Base-by-base conservation (phyloP, 495 filamentous ascomycete species). In the Parathielavia hyrcaniae region DNA sequence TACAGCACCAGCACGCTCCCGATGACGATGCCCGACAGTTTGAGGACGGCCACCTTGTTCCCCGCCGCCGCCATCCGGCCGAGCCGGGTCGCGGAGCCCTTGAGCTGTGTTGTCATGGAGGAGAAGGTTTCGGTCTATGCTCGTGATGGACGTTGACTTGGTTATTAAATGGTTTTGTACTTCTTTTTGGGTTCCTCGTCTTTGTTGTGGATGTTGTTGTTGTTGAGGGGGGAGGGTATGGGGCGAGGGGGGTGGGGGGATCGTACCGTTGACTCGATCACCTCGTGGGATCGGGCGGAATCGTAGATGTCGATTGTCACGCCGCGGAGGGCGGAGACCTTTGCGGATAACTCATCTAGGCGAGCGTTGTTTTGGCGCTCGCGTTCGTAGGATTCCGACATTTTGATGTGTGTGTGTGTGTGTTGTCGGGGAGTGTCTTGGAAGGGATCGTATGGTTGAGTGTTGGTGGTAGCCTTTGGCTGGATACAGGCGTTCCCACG, bases 281-380 rank as follows among this genome's bases (percentile, higher is more conserved):
- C 79, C 52, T 86, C 82, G 66, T 96, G 91, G 65, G 86, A 82
- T 40, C 89, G 81, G 40, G 93, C 93, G 68, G 91, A 88, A 74
- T 97, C 91, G 75, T 97, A 95, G 69, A 98, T 98, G 75, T 97
- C 89, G 45, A 97, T 84, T n/a, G 93, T 98, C n/a, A 98, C 90
- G 62, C 86, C 86, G 66, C 91, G 91, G 52, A 98, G 81, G 36
- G 90, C 89, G 45, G 88, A 88, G 34, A 97, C 90, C 72, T 98
- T 98, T 26, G 81, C 79, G 16, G 88, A 85, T 22, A 98, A 86
- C 65, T 95, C 91, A 64, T 90, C 86, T 50, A 98, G 87, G 69
- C 93, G 91, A 65, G 89, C 85, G 75, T 96, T 96, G 76, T 98
- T 98, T 75, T 98, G 93, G 72, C 81, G 79, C 71, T 98, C 92